Evolutionary conservation across 1,139 yeast genomes (phyloP), one percentile per base, ranked within the genome.

Genomic region (Ashbya aceris): DNA sequence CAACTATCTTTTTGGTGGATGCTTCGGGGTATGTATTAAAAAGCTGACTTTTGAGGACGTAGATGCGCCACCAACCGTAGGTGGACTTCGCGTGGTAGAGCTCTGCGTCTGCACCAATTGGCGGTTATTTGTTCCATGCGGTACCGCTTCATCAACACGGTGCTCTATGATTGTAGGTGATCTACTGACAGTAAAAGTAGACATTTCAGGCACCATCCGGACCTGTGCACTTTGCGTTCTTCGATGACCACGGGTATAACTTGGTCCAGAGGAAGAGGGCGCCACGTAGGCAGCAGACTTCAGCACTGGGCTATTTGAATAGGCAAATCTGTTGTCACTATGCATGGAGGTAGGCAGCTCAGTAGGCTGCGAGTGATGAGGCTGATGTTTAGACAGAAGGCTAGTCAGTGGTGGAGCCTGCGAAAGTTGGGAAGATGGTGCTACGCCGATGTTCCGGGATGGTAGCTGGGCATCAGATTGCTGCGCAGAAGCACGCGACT

Each of bases 11-110:
- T 57, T 58, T 9, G 59, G 59, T 13, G 59, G 59, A 40, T 56
- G 58, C 39, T 53, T 56, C 23, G 59, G 60, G 3, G 60, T 56
- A 39, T 55, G 58, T 20, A 56, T 55, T 36, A 56, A 41, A 42
- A 56, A 56, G 39, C 54, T 54, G 8, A 56, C 58, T 11, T 41
- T 41, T 7, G 37, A 34, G 11, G 44, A 38, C 8, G 36, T 29
- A n/a, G 34, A 30, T 8, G 37, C 29, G 10, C 30, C 26, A 23
- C 30, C 38, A 28, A 28, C 9, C 8, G 36, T 33, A n/a, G 31
- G 40, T 7, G 39, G 27, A 20, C 33, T 20, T 20, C 14, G 23
- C 23, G 23, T 17, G 23, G 5, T 17, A 29, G 31, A 29, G 7
- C 31, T 12, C 6, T 29, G 31, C 13, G 11, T n/a, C 13, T 29